These are phyloP conservation scores for Aureobasidium sp. DNA, from an alignment of 2,329 filamentous ascomycete genomes.

Conservation along the genomic window DNA sequence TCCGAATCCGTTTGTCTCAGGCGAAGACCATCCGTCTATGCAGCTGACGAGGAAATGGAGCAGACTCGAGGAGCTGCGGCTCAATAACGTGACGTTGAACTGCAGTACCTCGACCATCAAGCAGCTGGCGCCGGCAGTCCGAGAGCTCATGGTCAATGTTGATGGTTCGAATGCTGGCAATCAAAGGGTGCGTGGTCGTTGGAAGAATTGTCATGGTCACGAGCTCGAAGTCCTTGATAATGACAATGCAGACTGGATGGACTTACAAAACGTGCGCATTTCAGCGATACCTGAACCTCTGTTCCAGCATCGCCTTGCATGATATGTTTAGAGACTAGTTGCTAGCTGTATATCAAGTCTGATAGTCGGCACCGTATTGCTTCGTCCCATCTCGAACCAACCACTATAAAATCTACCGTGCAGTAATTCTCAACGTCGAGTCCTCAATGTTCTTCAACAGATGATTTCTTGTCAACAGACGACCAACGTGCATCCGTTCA, in stretches of 20 bases:
- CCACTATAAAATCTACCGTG: background rate
- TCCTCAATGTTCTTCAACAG: background rate
- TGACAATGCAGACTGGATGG: background rate
- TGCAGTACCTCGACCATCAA: background rate
- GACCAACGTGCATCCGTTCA: background rate
- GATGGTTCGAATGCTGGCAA: background rate
- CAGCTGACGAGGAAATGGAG: background rate
- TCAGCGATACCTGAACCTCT: slow-evolving; percentile 4
- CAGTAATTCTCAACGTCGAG: background rate
- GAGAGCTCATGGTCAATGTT: background rate
- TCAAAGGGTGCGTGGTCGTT: background rate
- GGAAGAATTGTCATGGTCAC: background rate
- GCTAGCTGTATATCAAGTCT: background rate
- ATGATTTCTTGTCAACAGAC: background rate
- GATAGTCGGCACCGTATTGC: background rate
- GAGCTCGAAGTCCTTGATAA: background rate
- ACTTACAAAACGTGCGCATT: background rate
- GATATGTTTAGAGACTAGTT: background rate
- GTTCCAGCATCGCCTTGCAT: background rate
- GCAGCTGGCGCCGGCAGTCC: background rate
- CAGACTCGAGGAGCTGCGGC: background rate
- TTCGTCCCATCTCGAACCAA: background rate
- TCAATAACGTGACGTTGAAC: background rate
- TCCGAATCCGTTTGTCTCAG: slow-evolving; percentile 23
- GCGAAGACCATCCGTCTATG: background rate